Base-by-base conservation (phyloP, 1,284 basidiomycete genomes). In the Wolfiporia cocos region DNA sequence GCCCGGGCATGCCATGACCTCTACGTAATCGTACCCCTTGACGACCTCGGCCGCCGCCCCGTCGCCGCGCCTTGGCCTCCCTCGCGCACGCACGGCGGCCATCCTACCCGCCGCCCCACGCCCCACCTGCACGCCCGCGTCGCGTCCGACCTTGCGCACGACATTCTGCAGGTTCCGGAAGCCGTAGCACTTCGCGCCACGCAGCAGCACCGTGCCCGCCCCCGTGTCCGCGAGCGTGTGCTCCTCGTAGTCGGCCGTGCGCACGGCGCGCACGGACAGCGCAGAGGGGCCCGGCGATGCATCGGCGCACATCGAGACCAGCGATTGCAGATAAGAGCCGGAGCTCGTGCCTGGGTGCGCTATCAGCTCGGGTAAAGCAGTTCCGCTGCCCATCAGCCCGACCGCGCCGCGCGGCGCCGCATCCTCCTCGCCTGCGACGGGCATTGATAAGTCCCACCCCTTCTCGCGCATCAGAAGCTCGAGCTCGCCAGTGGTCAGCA, bases 1-100 rank as follows among this genome's bases (percentile, higher is more conserved):
- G 0, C 88, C 82, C 0, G 96, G 96, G 67, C 96, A 99, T 18
- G 96, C 96, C 96, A 99, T 99, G 47, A 99, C 93, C 58, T 99
- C 96, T 37, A 99, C 86, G 62, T 95, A 99, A 66, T 99, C 95
- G 61, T 95, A 89, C 24, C 78, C 71, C 54, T 68, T 70, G 40
- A 78, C 76, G 47, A 74, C 70, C 36, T 61, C 65, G 23, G 61
- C 64, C 7, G 26, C 55, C 48, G 52, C 60, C 20, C 47, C 63
- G 42, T 57, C 57, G 50, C 58, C 64, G 14, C 26, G 26, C 48
- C 44, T 50, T 29, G 45, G 52, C 51, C 65, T 67, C 42, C 46
- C 50, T 21, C 54, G 47, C 52, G 61, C 49, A 55, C 66, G 37
- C 61, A 59, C 29, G 32, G 63, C 67, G 17, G 61, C 70, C 52